Conservation (phyloP, 1,284 basidiomycete genomes). For the Fomitiporia mediterranea region DNA sequence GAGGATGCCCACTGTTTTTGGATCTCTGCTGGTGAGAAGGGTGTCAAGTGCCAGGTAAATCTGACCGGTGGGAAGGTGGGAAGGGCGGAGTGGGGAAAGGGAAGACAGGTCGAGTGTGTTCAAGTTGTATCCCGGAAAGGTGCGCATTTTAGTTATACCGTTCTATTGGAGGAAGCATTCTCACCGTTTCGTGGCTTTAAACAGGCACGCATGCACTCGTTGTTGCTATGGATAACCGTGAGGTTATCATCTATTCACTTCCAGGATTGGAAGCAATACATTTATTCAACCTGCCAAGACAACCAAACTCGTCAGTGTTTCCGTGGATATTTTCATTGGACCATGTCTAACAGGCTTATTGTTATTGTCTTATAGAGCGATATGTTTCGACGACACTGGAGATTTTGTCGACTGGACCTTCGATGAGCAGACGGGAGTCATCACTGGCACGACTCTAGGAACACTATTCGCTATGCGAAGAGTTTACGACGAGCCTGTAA, state of each 20-base stretch:
- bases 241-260: constrained; percentile 62
- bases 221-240: constrained; percentile 52
- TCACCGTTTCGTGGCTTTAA: constrained; percentile 5
- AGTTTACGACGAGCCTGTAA: constrained; percentile 42
- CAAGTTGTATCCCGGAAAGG: constrained; percentile 54
- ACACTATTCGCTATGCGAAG: constrained; percentile 56
- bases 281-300: constrained; percentile 41
- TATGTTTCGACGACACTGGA: constrained; percentile 51
- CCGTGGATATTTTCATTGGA: not conserved
- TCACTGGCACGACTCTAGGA: constrained; percentile 43
- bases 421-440: constrained; percentile 31
- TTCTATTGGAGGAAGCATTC: not conserved
- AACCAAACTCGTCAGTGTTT: constrained; percentile 39
- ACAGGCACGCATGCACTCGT: constrained; percentile 60
- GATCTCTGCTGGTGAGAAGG: constrained; percentile 53
- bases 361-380: constrained; percentile 32
- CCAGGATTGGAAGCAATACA: constrained; percentile 59
- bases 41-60: constrained; percentile 48
- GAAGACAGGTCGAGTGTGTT: constrained; percentile 42
- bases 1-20: constrained; percentile 38
- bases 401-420: constrained; percentile 49
- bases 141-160: constrained; percentile 23
- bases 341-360: not conserved
- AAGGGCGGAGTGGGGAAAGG: constrained; percentile 55
- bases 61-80: constrained; percentile 57